A percentile compares a stretch with the other conserved stretches of the same genome.
Conservation (phyloP, 2,329 filamentous ascomycete genomes). For the Blumeria graminis region DNA sequence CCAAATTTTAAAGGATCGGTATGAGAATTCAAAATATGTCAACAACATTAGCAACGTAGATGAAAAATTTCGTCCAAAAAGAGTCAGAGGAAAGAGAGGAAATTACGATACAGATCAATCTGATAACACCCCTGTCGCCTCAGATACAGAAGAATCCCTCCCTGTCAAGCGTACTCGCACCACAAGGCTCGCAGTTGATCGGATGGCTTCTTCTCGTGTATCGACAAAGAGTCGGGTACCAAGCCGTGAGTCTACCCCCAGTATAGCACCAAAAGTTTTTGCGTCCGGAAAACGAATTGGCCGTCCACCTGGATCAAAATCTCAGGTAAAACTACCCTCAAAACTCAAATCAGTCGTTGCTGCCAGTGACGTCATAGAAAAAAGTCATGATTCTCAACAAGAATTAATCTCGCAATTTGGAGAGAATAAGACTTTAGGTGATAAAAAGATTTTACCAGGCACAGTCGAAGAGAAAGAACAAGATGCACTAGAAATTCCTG, state of each 20-base stretch:
- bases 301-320: slow-evolving; percentile 11
- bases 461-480: no score
- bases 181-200: slow-evolving; percentile 8
- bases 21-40: slow-evolving; percentile 2
- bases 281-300: slow-evolving; percentile 14
- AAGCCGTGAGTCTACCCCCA: slow-evolving; percentile 8
- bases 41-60: background rate
- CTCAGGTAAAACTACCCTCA: slow-evolving; percentile 3
- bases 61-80: slow-evolving; percentile 8
- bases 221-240: slow-evolving; percentile 2
- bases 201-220: slow-evolving; percentile 1
- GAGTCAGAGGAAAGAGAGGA: slow-evolving; percentile 6
- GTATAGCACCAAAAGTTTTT: slow-evolving; percentile 8
- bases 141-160: slow-evolving; percentile 9
- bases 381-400: background rate
- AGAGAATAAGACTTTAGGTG: no score
- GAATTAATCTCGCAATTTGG: no score
- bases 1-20: slow-evolving; percentile 23
- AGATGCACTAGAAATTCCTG: no score
- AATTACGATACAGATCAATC: slow-evolving; percentile 7
- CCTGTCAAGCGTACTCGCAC: slow-evolving; percentile 12
- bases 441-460: no score
- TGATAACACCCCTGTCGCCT: slow-evolving; percentile 8
- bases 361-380: background rate
- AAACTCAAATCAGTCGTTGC: background rate